A percentile compares a stretch with the other conserved stretches of the same genome.
phyloP scores from a whole-genome alignment of 2,329 filamentous ascomycete species.

The Geosmithia morbida region DNA sequence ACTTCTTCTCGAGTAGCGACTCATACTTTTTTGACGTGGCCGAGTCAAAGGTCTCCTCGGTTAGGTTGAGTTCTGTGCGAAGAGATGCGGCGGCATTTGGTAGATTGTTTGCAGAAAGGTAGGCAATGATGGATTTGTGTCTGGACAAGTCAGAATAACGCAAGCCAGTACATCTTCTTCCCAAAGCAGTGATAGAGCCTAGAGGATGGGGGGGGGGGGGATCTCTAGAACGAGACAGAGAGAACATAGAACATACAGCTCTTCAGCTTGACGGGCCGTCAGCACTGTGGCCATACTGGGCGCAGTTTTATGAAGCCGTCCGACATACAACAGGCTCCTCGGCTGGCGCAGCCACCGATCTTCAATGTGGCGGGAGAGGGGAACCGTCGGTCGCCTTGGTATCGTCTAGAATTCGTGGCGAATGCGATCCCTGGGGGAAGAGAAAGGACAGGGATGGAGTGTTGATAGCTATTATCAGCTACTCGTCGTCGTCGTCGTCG shows the following conservation, averaged over 20 bases:
- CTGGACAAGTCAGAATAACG: constrained; percentile 25
- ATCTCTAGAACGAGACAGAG: neutral
- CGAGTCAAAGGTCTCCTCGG: constrained; percentile 58
- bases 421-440: neutral
- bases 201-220: neutral
- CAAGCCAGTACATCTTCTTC: constrained; percentile 4
- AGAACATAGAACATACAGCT: constrained; percentile 51
- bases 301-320: neutral
- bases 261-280: constrained; percentile 70
- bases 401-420: neutral
- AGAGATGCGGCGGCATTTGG: constrained; percentile 55
- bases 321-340: constrained; percentile 1
- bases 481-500: neutral
- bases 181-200: neutral
- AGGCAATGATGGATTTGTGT: constrained; percentile 89
- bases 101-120: constrained; percentile 62
- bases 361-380: neutral
- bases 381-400: no score
- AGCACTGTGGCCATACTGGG: constrained; percentile 16
- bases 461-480: neutral
- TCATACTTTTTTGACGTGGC: constrained; percentile 88
- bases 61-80: constrained; percentile 62
- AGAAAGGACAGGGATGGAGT: no score
- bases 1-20: constrained; percentile 90
- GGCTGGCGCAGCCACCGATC: constrained; percentile 1